Base-by-base conservation (phyloP, 805 yeast genomes). In the Candida sakaeoensis region DNA sequence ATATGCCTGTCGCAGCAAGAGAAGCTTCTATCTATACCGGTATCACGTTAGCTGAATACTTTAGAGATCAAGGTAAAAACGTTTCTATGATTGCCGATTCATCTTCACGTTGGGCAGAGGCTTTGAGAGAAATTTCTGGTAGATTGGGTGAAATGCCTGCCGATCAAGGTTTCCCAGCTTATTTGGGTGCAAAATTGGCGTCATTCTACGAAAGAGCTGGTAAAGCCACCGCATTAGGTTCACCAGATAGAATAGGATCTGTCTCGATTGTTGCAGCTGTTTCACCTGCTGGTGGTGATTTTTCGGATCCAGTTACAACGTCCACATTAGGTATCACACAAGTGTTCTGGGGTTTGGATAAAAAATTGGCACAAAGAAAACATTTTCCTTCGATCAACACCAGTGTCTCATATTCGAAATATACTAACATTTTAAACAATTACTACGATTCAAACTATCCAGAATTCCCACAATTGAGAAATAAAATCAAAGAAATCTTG, bases 141-240 rank as follows among this genome's bases (percentile, higher is more conserved):
- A 95, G 99, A 79, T 77, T 93, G 65, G 99, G 99, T 72, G 99
- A 93, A 77, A 93, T 93, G 99, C 99, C 99, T 63, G 99, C 99
- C 47, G 99, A 93, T 72, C 99, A 95, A 76, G 99, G 99, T 76
- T 93, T 90, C 93, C 99, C 99, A 46, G 99, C 99, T 38, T 93
- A 93, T 65, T 77, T 93, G 65, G 99, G 99, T 74, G 96, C 99
- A 39, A 93, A 93, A 65, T 79, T 93, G 57, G 98, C 99, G 42
- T 91, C 98, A 41, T 93, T 93, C 80, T 93, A 93, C 70, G 99
- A 93, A 74, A 88, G 99, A 75, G 99, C 99, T 34, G 99, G 99
- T 72, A 88, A 85, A 64, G 95, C 96, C 33, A 75, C 82, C 55
- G 91, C 96, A 2, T 75, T 93, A 45, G 99, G 99, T 59, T 87